These are phyloP conservation scores for Omphalotus guepiniiformis DNA, from an alignment of 768 basidiomycete genomes.

Conservation along the genomic window DNA sequence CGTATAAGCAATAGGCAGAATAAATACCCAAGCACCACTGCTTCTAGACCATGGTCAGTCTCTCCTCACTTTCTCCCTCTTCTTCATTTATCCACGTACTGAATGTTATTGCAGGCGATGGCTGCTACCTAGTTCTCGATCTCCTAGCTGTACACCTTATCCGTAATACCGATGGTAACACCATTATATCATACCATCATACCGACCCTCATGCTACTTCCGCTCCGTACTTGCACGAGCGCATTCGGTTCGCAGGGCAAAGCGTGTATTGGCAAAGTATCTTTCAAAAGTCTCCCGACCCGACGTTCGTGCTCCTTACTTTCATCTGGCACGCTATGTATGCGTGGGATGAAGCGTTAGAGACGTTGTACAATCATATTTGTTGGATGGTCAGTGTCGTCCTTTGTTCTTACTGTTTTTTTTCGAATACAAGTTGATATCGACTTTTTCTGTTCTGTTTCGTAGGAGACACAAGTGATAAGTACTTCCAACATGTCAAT, in stretches of 20 bases:
- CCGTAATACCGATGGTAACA: constrained; percentile 38
- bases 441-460: background rate
- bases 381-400: constrained; percentile 37
- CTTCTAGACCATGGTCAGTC: constrained; percentile 33
- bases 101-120: too few species aligned
- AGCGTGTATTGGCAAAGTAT: constrained; percentile 46
- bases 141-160: constrained; percentile 46
- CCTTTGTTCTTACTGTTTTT: background rate
- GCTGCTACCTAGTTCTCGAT: constrained; percentile 24
- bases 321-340: constrained; percentile 59
- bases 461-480: constrained; percentile 48
- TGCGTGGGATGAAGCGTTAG: constrained; percentile 58
- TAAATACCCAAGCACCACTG: constrained; percentile 52
- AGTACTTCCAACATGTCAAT: constrained; percentile 37
- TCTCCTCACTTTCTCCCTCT: background rate
- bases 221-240: constrained; percentile 39
- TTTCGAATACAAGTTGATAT: background rate
- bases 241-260: constrained; percentile 46
- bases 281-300: constrained; percentile 39
- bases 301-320: constrained; percentile 51
- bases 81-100: too few species aligned
- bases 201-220: constrained; percentile 23
- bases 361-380: constrained; percentile 48
- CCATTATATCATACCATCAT: constrained; percentile 49
- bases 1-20: too few species aligned